Evolutionary conservation across 768 basidiomycete species (phyloP), one percentile per base, ranked within the genome.

Genomic region (Phallus indusiatus): DNA sequence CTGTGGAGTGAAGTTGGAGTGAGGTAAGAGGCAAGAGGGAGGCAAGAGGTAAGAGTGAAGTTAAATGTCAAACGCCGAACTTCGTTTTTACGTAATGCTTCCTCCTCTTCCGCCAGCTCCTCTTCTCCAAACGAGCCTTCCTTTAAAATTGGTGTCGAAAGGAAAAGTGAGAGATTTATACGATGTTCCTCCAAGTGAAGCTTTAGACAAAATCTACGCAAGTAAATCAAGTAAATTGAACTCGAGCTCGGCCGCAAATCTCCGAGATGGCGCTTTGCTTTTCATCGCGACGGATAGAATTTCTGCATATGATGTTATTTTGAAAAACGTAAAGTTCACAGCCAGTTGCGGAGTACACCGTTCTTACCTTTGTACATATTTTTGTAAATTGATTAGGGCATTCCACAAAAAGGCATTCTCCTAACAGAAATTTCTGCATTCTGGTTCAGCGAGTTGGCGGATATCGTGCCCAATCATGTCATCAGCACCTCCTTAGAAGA

Each of bases 131-230:
- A 60, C 57, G 33, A 55, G 64, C 22, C 66, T 67, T 37, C 60
- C 64, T 33, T 77, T 96, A 54, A 79, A 74, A 22, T 74, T 97
- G 1, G 60, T 97, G 34, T 93, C 92, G 1, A 83, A 79, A 69
- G 96, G 96, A 60, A 99, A 99, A 80, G 96, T 99, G 20, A 84
- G 96, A 59, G 95, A 98, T 71, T 86, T 99, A 68, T 98, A 99
- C 73, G n/a, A 42, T 42, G 42, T 42, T 42, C 42, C 42, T 4
- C n/a, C n/a, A 14, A 42, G 42, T 42, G 42, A 42, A 42, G 42
- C 12, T 42, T 11, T 42, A n/a, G 42, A 12, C 14, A 42, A 42
- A 10, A 2, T 42, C 9, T 42, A 42, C n/a, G 42, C 42, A 14
- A 42, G 42, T 42, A 42, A 42, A 42, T n/a, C n/a, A 14, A n/a